A percentile compares a stretch with the other conserved stretches of the same genome.
Conservation (phyloP, 2,329 filamentous ascomycete genomes). For the Furcasterigmium sp. region DNA sequence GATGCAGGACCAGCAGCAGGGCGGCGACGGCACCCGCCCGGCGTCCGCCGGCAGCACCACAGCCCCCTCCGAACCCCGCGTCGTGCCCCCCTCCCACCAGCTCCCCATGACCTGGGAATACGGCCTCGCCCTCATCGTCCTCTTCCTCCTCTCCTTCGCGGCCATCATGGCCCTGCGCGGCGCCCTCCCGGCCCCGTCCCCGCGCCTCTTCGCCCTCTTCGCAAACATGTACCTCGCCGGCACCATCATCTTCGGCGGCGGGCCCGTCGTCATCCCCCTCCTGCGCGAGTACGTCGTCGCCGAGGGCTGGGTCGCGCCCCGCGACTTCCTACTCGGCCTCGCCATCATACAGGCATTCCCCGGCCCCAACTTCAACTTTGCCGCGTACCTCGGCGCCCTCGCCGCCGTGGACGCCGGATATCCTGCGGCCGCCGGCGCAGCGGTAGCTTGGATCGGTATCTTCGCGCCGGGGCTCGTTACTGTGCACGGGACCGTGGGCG, state of each 20-base stretch:
- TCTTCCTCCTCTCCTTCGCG: slow-evolving; percentile 53
- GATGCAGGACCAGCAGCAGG: not conserved
- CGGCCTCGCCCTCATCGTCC: slow-evolving; percentile 32
- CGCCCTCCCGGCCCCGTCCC: slow-evolving; percentile 25
- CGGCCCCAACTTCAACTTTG: slow-evolving; percentile 37
- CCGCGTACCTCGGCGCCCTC: slow-evolving; percentile 50
- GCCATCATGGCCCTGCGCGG: slow-evolving; percentile 46
- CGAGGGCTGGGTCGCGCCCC: slow-evolving; percentile 63
- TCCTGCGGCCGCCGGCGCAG: slow-evolving; percentile 36
- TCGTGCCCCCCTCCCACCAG: slow-evolving; percentile 24
- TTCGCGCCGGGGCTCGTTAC: slow-evolving; percentile 45
- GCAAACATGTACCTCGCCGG: slow-evolving; percentile 70
- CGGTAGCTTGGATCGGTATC: slow-evolving; percentile 47
- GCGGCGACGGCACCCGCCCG: not conserved
- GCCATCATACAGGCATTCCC: slow-evolving; percentile 69
- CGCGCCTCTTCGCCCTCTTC: slow-evolving; percentile 56
- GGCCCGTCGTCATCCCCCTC: slow-evolving; percentile 60
- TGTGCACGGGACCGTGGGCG: slow-evolving; percentile 45
- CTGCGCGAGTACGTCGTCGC: slow-evolving; percentile 58
- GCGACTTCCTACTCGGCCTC: slow-evolving; percentile 69
- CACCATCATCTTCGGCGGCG: slow-evolving; percentile 62
- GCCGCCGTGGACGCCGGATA: slow-evolving; percentile 33
- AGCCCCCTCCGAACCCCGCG: slow-evolving; percentile 16
- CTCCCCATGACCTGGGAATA: slow-evolving; percentile 39
- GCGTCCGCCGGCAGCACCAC: slow-evolving; percentile 5